Percentiles rank a stretch among this genome's conserved stretches.
phyloP scores from a whole-genome alignment of 129 eudicot genomes.

The Helianthus annuus region DNA sequence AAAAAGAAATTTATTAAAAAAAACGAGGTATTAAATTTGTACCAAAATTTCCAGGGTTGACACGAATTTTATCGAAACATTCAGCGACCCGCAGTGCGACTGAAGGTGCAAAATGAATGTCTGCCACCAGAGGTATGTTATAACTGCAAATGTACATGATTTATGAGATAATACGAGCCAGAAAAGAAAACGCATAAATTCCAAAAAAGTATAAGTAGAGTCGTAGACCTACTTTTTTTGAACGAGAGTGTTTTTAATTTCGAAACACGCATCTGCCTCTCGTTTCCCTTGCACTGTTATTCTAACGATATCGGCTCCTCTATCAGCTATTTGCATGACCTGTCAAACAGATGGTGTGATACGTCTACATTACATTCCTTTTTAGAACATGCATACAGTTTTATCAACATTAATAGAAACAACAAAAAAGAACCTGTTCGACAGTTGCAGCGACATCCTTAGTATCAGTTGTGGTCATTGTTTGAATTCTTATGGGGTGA shows the following conservation, averaged over 20 bases:
- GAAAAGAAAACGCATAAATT: neutral
- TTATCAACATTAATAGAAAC: neutral
- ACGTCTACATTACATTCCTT: too few relatives aligned
- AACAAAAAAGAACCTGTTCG: slow-evolving; percentile 59
- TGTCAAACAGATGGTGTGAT: slow-evolving; percentile 26
- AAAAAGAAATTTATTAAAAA: neutral
- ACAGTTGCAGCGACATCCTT: slow-evolving; percentile 93
- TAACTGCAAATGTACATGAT: slow-evolving; percentile 53
- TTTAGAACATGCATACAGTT: neutral
- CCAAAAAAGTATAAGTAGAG: slow-evolving; percentile 1
- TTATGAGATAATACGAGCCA: slow-evolving; percentile 18
- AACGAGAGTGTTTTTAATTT: slow-evolving; percentile 82
- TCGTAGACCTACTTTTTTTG: slow-evolving; percentile 73
- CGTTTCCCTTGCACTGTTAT: slow-evolving; percentile 92
- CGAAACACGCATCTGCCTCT: slow-evolving; percentile 98
- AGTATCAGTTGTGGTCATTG: slow-evolving; percentile 96
- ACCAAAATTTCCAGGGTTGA: slow-evolving; percentile 99
- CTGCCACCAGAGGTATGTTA: slow-evolving; percentile 96
- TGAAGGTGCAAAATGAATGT: slow-evolving; percentile 96
- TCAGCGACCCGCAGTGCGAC: slow-evolving; percentile 94
- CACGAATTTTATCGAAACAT: slow-evolving; percentile 97
- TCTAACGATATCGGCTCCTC: slow-evolving; percentile 93
- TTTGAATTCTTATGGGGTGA: slow-evolving; percentile 93
- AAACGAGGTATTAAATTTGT: slow-evolving; percentile 16
- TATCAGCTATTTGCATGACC: slow-evolving; percentile 97